phyloP scores from a whole-genome alignment of 78 protist species.

The Bodo saltans region DNA sequence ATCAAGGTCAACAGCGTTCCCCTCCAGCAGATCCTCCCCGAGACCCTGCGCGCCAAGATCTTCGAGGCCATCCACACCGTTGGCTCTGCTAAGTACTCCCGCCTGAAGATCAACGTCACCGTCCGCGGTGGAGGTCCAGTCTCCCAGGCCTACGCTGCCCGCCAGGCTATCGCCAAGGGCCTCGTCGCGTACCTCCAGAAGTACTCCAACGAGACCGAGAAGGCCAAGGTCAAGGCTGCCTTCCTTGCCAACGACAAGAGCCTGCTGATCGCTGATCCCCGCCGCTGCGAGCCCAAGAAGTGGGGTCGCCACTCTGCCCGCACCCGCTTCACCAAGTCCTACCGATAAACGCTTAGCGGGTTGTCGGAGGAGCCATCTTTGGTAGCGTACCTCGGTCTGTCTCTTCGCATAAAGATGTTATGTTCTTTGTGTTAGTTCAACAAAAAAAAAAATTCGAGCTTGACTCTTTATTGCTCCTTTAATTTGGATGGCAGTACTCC shows the following conservation, averaged over 20 bases:
- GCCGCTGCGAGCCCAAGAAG: conserved; percentile 99
- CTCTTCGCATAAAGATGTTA: too few species aligned
- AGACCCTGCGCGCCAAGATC: conserved; percentile 88
- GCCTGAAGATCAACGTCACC: conserved; percentile 94
- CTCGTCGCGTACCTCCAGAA: conserved; percentile 97
- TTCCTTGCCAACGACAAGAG: conserved; percentile 89
- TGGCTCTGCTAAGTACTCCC: conserved; percentile 79
- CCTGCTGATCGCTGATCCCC: conserved; percentile 98
- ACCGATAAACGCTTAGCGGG: conserved; percentile 89
- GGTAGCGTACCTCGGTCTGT: too few species aligned
- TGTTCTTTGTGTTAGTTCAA: too few species aligned
- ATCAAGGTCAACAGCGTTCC: conserved; percentile 96
- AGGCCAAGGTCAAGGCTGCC: conserved; percentile 87
- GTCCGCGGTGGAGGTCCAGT: conserved; percentile 97
- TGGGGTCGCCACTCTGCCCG: conserved; percentile 99
- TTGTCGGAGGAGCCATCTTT: too few species aligned
- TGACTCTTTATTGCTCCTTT: too few species aligned
- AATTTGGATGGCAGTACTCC: too few species aligned
- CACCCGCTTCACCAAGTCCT: conserved; percentile 96
- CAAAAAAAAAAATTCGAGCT: too few species aligned
- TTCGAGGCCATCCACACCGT: conserved; percentile 94
- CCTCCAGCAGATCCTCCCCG: conserved; percentile 86
- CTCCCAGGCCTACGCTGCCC: conserved; percentile 94
- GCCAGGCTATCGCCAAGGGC: conserved; percentile 97
- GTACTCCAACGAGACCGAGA: conserved; percentile 88